Evolutionary conservation across 1,284 basidiomycete genomes (phyloP).

Genomic region (Cryptococcus sp.): DNA sequence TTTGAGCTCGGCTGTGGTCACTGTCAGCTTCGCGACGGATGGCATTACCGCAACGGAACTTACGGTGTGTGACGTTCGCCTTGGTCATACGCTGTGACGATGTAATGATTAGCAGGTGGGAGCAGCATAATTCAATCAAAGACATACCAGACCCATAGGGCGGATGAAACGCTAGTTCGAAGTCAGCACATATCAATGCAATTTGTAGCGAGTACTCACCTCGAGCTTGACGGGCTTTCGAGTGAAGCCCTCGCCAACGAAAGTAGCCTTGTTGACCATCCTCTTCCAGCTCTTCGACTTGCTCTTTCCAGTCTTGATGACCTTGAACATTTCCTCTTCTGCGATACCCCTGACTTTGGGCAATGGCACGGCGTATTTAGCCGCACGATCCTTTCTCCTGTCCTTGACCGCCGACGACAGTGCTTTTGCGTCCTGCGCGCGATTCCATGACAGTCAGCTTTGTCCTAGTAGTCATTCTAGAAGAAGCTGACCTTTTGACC

Average conservation of each 20-base stretch:
- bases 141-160: slow-evolving; percentile 77
- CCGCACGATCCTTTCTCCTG: slow-evolving; percentile 98
- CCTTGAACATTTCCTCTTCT: slow-evolving; percentile 99
- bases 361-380: slow-evolving; percentile 93
- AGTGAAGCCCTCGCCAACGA: slow-evolving; percentile 97
- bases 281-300: slow-evolving; percentile 98
- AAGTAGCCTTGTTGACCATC: slow-evolving; percentile 99
- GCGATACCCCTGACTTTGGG: slow-evolving; percentile 98
- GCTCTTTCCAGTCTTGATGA: slow-evolving; percentile 95
- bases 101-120: neutral
- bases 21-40: neutral
- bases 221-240: slow-evolving; percentile 99
- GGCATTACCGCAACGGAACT: slow-evolving; percentile 45
- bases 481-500: slow-evolving; percentile 66
- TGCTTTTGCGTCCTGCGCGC: slow-evolving; percentile 79
- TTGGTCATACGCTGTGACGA: slow-evolving; percentile 78
- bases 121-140: too few relatives aligned
- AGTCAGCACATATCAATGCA: slow-evolving; percentile 1
- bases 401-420: slow-evolving; percentile 98
- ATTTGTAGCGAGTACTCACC: slow-evolving; percentile 20
- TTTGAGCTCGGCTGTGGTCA: slow-evolving; percentile 78
- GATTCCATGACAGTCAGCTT: neutral
- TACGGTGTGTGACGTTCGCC: slow-evolving; percentile 98
- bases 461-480: neutral
- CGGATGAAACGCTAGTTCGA: slow-evolving; percentile 75